Percentiles rank a stretch among this genome's conserved stretches.
Conservation (phyloP, 257 asterid species). For the Fraxinus americana region DNA sequence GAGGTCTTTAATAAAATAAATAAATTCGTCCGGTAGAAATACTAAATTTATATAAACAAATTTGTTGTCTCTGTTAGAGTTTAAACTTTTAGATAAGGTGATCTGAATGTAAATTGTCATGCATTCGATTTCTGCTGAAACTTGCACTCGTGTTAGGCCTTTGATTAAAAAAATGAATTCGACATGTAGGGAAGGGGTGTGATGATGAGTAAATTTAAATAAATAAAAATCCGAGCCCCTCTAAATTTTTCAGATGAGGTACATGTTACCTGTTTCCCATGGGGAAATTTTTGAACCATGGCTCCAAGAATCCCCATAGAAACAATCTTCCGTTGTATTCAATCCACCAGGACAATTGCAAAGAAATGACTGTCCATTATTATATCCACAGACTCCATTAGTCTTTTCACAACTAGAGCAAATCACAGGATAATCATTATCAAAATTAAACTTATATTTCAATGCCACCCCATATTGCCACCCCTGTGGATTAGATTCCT, state of each 20-base stretch:
- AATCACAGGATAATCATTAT: slow-evolving; percentile 67
- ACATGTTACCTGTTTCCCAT: slow-evolving; percentile 34
- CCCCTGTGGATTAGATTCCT: slow-evolving; percentile 51
- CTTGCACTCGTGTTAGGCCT: not conserved
- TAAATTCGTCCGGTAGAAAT: not conserved
- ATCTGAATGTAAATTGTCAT: not conserved
- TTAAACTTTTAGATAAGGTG: not conserved
- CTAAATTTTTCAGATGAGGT: not conserved
- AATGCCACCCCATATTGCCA: slow-evolving; percentile 80
- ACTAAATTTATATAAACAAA: too few relatives aligned
- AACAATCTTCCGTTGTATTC: slow-evolving; percentile 66
- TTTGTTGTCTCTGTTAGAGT: not conserved
- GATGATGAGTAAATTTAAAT: not conserved
- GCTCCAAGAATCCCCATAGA: slow-evolving; percentile 55
- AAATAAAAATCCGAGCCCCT: too few relatives aligned
- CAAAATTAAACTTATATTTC: slow-evolving; percentile 68
- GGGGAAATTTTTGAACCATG: slow-evolving; percentile 38
- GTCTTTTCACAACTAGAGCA: slow-evolving; percentile 79
- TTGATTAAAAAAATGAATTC: too few relatives aligned
- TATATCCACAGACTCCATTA: slow-evolving; percentile 75
- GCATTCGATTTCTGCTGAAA: too few relatives aligned
- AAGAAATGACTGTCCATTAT: slow-evolving; percentile 42
- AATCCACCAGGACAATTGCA: slow-evolving; percentile 79
- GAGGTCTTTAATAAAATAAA: not conserved
- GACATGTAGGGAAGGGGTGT: not conserved